Evolutionary conservation across 306 rosid genomes (phyloP).

Genomic region (Phaseolus lunatus): DNA sequence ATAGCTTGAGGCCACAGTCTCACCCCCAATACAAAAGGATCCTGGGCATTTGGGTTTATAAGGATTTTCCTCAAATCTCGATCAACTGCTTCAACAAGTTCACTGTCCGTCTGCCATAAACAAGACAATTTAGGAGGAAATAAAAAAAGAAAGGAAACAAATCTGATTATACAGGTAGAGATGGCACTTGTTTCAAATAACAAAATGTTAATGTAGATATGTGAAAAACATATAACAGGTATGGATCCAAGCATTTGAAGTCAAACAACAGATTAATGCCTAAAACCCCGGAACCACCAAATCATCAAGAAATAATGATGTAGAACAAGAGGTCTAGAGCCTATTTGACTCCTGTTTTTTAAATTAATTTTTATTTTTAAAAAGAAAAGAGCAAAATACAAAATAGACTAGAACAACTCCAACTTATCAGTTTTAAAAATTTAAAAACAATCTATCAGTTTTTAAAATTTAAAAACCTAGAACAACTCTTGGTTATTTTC

Average conservation of each 20-base stretch:
- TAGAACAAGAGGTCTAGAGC: constrained; percentile 2
- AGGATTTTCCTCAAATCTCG: constrained; percentile 88
- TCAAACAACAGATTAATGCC: constrained; percentile 44
- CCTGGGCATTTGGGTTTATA: constrained; percentile 68
- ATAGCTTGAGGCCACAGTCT: constrained; percentile 93
- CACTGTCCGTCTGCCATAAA: constrained; percentile 69
- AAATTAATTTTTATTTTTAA: no score
- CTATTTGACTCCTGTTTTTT: not conserved
- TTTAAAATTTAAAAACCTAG: not conserved
- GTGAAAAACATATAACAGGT: constrained; percentile 17
- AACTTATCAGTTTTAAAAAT: not conserved
- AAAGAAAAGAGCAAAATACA: no score
- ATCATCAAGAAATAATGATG: constrained; percentile 30
- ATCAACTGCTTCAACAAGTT: constrained; percentile 84
- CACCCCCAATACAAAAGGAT: constrained; percentile 76
- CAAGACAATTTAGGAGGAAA: constrained; percentile 37
- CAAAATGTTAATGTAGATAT: constrained; percentile 11
- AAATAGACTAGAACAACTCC: no score
- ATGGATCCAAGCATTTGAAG: constrained; percentile 30
- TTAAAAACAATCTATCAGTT: not conserved
- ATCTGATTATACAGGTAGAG: constrained; percentile 28
- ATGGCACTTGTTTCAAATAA: constrained; percentile 1
- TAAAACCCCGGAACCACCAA: constrained; percentile 11
- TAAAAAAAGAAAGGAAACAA: constrained; percentile 11
- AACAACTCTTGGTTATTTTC: not conserved